Conservation (phyloP, 257 asterid species). For the Solanum microdontum region DNA sequence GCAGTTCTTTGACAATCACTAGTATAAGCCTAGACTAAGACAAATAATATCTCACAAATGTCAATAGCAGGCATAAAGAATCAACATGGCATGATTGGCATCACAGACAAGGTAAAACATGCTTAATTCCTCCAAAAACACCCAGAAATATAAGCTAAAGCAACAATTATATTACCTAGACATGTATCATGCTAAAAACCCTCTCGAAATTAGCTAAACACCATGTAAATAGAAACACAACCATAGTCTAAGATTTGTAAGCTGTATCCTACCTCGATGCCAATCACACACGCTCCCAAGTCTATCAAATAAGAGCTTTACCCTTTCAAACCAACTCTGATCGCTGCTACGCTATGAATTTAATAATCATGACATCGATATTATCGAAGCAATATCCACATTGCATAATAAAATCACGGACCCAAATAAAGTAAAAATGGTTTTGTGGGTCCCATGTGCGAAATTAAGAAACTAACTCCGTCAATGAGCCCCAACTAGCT, state of each 20-base stretch:
- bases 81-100: neutral
- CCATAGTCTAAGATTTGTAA: neutral
- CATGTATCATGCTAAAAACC: neutral
- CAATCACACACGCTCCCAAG: neutral
- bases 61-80: neutral
- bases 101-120: neutral
- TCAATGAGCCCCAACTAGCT: neutral
- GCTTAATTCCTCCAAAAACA: neutral
- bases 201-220: neutral
- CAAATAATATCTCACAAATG: too few species aligned
- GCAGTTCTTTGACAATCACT: neutral
- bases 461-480: neutral
- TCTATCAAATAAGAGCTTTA: neutral
- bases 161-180: neutral
- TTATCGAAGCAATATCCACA: too few species aligned
- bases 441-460: neutral
- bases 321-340: neutral
- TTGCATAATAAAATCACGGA: neutral
- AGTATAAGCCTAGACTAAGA: neutral
- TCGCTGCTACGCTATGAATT: neutral
- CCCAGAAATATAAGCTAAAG: neutral
- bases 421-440: neutral
- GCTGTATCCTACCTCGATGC: neutral
- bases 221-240: neutral
- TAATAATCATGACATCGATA: too few species aligned